A percentile compares a stretch with the other conserved stretches of the same genome.
These are phyloP conservation scores for Chlorociboria aeruginascens DNA, from an alignment of 495 filamentous ascomycete species.

Conservation along the genomic window DNA sequence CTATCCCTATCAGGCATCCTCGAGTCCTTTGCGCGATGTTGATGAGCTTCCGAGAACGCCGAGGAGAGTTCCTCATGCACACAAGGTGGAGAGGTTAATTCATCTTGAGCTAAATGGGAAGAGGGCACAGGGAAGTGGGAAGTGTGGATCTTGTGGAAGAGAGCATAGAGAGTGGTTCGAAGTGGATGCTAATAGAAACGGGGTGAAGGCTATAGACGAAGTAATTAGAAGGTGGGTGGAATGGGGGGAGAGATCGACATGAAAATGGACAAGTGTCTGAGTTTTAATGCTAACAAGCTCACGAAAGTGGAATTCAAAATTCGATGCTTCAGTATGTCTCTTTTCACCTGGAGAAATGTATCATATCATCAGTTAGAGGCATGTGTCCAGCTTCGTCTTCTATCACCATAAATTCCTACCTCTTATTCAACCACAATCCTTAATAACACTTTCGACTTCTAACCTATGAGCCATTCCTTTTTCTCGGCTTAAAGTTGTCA, in stretches of 20 bases:
- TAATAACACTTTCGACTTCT: background rate
- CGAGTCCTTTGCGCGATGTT: conserved; percentile 18
- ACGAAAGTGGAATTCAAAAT: background rate
- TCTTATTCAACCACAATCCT: background rate
- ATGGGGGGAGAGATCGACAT: conserved; percentile 47
- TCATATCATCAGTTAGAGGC: no score
- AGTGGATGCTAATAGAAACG: conserved; percentile 60
- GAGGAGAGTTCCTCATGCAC: conserved; percentile 72
- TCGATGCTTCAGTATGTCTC: background rate
- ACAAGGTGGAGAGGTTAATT: conserved; percentile 83
- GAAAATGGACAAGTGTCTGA: background rate
- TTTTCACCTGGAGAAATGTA: no score
- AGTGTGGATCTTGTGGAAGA: conserved; percentile 70
- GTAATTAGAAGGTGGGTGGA: conserved; percentile 75
- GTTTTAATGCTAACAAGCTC: background rate
- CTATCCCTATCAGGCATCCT: conserved; percentile 72
- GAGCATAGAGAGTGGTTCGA: conserved; percentile 96
- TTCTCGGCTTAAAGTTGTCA: no score
- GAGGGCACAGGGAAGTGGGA: conserved; percentile 41
- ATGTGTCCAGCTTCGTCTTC: no score
- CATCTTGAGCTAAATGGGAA: conserved; percentile 74
- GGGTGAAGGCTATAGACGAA: conserved; percentile 67
- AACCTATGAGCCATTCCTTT: no score
- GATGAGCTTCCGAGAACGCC: conserved; percentile 25
- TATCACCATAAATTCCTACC: no score